Conservation (phyloP, 2,329 filamentous ascomycete species). For the Fusarium pseudocircinatum region DNA sequence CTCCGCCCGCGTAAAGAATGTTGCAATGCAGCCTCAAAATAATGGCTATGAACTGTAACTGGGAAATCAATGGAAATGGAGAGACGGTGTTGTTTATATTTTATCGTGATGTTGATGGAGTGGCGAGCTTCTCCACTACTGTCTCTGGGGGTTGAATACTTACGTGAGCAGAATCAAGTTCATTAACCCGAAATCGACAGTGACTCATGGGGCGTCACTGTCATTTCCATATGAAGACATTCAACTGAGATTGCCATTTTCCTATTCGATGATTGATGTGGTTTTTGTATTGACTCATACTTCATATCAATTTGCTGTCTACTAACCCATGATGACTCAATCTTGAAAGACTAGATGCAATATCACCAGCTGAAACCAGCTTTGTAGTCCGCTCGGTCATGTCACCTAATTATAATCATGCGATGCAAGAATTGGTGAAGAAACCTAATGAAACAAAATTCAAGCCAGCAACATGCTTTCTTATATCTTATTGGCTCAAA, state of each 20-base stretch:
- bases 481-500: background rate
- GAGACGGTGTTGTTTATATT: conserved; percentile 27
- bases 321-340: conserved; percentile 11
- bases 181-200: conserved; percentile 22
- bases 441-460: background rate
- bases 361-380: background rate
- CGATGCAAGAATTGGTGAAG: background rate
- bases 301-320: background rate
- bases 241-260: background rate
- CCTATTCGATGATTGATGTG: background rate
- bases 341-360: background rate
- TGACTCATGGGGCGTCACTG: conserved; percentile 33
- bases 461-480: background rate
- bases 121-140: conserved; percentile 35
- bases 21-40: background rate
- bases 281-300: conserved; percentile 17
- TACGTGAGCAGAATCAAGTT: conserved; percentile 29
- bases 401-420: background rate
- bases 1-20: conserved; percentile 6
- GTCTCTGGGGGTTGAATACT: conserved; percentile 4
- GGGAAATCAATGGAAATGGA: background rate
- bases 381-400: background rate
- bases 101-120: conserved; percentile 29
- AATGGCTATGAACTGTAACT: background rate
- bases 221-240: background rate